Percentiles rank a stretch among this genome's conserved stretches.
phyloP scores from a whole-genome alignment of 257 asterid genomes.

The Ligustrum vulgare region DNA sequence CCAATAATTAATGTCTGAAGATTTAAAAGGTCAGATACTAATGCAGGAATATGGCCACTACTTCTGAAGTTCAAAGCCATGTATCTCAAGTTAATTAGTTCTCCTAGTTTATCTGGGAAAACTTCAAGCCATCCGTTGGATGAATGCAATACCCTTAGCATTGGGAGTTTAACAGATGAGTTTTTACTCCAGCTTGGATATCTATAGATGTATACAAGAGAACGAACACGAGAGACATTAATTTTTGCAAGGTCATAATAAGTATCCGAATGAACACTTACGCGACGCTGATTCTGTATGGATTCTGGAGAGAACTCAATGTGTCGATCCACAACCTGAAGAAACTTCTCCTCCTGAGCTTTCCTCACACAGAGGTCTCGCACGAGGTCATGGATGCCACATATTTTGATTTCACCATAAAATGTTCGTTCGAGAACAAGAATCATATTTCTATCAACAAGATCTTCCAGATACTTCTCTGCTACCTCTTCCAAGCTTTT shows the following conservation, averaged over 20 bases:
- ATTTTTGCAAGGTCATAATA: too few relatives aligned
- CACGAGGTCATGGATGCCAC: neutral
- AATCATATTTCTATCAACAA: conserved; percentile 8
- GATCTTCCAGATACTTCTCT: conserved; percentile 1
- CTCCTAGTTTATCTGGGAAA: conserved; percentile 6
- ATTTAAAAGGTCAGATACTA: conserved; percentile 19
- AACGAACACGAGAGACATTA: too few relatives aligned
- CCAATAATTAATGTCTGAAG: conserved; percentile 18
- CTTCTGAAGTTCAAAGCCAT: neutral
- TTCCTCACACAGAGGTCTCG: conserved; percentile 22
- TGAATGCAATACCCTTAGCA: conserved; percentile 27
- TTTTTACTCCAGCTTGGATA: too few relatives aligned
- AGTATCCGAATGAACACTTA: conserved; percentile 10
- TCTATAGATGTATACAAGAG: neutral
- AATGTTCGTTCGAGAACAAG: neutral
- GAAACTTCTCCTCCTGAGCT: conserved; percentile 25
- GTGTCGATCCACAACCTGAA: neutral
- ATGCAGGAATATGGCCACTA: neutral
- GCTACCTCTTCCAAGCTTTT: conserved; percentile 13
- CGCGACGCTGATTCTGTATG: neutral
- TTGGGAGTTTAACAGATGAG: too few relatives aligned
- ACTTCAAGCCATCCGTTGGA: neutral
- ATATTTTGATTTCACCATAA: conserved; percentile 2
- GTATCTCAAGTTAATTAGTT: conserved; percentile 18
- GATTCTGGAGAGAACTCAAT: neutral